These are phyloP conservation scores for Jacaranda mimosifolia DNA, from an alignment of 257 asterid genomes.

Conservation along the genomic window DNA sequence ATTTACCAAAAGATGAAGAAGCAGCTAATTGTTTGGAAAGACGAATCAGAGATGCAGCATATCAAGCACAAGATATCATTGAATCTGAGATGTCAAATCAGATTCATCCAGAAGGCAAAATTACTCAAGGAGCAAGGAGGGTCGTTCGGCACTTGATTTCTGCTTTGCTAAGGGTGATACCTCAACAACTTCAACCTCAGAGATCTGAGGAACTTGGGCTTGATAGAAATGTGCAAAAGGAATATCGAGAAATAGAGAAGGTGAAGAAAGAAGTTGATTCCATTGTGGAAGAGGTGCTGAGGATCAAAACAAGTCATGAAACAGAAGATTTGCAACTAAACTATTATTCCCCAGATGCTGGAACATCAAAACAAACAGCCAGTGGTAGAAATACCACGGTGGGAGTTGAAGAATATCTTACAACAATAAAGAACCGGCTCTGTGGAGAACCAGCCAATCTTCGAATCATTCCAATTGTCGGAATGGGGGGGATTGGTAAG, in stretches of 20 bases:
- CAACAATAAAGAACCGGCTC: slow-evolving; percentile 7
- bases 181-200: too few relatives aligned
- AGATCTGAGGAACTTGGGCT: too few relatives aligned
- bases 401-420: slow-evolving; percentile 1
- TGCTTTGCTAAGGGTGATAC: too few relatives aligned
- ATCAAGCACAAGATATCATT: slow-evolving; percentile 23
- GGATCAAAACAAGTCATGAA: too few relatives aligned
- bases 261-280: too few relatives aligned
- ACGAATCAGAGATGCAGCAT: slow-evolving; percentile 17
- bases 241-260: too few relatives aligned
- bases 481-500: too few relatives aligned
- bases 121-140: neutral
- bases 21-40: neutral
- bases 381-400: neutral
- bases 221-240: too few relatives aligned
- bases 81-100: neutral
- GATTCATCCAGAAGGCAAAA: neutral
- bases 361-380: too few relatives aligned
- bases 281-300: too few relatives aligned
- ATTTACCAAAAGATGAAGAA: neutral
- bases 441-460: neutral
- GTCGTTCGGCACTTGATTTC: neutral
- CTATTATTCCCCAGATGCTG: too few relatives aligned
- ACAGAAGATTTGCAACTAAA: too few relatives aligned
- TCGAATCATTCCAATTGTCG: neutral